Percentiles rank a stretch among this genome's conserved stretches.
Conservation (phyloP, 2,329 filamentous ascomycete genomes). For the Aspergillus pseudoterreus region DNA sequence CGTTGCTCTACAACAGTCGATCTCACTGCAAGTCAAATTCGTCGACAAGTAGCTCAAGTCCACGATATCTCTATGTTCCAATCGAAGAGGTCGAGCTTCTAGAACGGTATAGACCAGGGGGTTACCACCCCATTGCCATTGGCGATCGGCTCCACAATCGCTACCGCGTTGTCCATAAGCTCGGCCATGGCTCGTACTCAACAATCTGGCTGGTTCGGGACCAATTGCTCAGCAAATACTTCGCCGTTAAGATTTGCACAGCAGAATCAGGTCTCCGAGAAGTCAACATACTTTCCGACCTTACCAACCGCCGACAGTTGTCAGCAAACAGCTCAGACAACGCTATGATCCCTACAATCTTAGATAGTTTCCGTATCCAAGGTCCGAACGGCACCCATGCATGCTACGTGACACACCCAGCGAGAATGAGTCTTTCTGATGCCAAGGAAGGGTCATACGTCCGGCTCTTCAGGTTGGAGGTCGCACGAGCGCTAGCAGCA, state of each 20-base stretch:
- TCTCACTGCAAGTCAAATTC: too few species aligned
- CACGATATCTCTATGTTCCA: not conserved
- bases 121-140: conserved; percentile 1
- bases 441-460: too few species aligned
- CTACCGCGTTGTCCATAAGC: conserved; percentile 14
- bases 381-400: too few species aligned
- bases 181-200: conserved; percentile 13
- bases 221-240: not conserved
- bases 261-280: conserved; percentile 7
- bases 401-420: too few species aligned
- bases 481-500: too few species aligned
- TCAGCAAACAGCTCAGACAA: too few species aligned
- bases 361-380: too few species aligned
- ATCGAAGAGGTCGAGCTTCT: conserved; percentile 1
- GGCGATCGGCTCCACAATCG: not conserved
- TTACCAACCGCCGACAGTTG: not conserved
- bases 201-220: conserved; percentile 13
- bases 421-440: too few species aligned
- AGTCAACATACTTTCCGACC: conserved; percentile 19
- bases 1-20: too few species aligned
- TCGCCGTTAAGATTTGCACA: conserved; percentile 11
- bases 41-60: too few species aligned
- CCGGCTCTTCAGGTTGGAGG: too few species aligned
- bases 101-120: not conserved
- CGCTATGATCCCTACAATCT: too few species aligned